Base-by-base conservation (phyloP, 2,329 filamentous ascomycete genomes). In the Phialophora tarda region DNA sequence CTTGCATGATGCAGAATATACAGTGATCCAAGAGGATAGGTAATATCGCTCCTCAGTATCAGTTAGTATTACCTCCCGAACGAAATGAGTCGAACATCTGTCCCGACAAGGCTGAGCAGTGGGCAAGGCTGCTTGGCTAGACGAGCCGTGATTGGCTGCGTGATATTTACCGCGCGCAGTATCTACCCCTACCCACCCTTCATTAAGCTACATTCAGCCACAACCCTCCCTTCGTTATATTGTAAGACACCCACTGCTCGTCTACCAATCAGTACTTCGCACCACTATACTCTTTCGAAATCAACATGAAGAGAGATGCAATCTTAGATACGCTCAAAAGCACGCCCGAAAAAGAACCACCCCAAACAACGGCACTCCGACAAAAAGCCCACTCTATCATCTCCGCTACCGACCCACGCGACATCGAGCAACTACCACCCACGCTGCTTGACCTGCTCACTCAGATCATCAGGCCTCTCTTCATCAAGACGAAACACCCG, bases 401-500 rank as follows among this genome's bases (percentile, higher is more conserved):
- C 23, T 56, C 60, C 26, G 17, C 21, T 17, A 28, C 34, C 26
- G 21, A 34, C 12, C 10, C 34, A 34, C 3, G 21, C 11, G 24
- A 12, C 21, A 17, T 59, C 30, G 53, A 66, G 32, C 61, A 28
- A 17, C 65, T 73, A 3, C 67, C 68, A n/a, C 47, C 59, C 44
- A 65, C 67, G 8, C 62, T 72, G 2, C 66, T 67, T 50, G 71
- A 71, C 5, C 68, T 74, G n/a, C 63, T 74, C 34, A 69, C 61
- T 4, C 53, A 67, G 28, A 63, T 73, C 59, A 76, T 82, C 63
- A 78, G 77, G 38, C 79, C 80, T 7, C 72, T 81, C 11, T 82
- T 82, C 62, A 77, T 75, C 5, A 78, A 76, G 53, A 76, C 75
- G 5, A 78, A 76, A 59, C 81, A 79, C 61, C 76, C 78, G 4